Base-by-base conservation (phyloP, 129 eudicot genomes). In the Dittrichia graveolens region DNA sequence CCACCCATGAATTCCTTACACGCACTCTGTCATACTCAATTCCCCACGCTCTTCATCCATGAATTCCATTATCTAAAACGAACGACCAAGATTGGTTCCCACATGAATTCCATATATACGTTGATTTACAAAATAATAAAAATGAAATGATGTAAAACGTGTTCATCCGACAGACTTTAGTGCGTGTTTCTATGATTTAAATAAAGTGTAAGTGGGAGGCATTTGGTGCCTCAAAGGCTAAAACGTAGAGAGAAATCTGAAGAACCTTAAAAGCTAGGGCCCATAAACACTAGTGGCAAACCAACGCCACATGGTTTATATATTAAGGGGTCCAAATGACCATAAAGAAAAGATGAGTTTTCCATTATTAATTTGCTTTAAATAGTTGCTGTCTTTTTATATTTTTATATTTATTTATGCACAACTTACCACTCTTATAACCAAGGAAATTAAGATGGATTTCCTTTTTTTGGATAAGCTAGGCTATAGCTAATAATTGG, bases 231-330 rank as follows among this genome's bases (percentile, higher is more conserved):
- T 16, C 61, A 18, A 54, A 14, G 12, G 31, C 40, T 62, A 49
- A 5, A 77, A 58, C 66, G 57, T 45, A 16, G 44, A 14, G 18
- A 59, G 39, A 46, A 15, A 24, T 24, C 2, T 0, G 2, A 76
- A 76, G 18, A 40, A 67, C 6, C 39, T 34, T 39, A 61, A 60
- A 78, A 61, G n/a, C n/a, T n/a, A n/a, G 65, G 71, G 60, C 77
- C 82, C 82, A 78, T 70, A 62, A 65, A 31, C 65, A 31, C 42
- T 78, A 78, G 81, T 77, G 81, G 81, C 81, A 69, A 60, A 77
- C 81, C 76, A 69, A 19, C 41, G 70, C 47, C 76, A 69, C 49
- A 59, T 77, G 75, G 77, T 45, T 69, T 68, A 69, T 44, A 61
- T 76, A 40, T 24, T 24, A 76, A 59, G 80, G 75, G 80, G 75